Evolutionary conservation across 176 grass and related monocot genomes (phyloP), one percentile per base, ranked within the genome.

Genomic region (Avena eriantha): DNA sequence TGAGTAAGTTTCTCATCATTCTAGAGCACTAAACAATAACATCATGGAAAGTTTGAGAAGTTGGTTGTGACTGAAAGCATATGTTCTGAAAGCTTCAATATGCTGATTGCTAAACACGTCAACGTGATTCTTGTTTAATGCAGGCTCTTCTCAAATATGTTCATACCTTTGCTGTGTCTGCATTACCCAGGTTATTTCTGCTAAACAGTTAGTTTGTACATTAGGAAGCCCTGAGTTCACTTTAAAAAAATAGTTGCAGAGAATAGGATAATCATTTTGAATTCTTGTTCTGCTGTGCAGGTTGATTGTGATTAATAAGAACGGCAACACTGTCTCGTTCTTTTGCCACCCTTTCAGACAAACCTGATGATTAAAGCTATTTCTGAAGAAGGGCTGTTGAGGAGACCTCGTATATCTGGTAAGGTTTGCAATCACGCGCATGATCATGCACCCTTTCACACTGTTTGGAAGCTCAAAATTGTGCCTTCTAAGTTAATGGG

Each of bases 1-100:
- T 88, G 72, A 91, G 89, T 91, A 84, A 81, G 89, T 91, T 18
- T 76, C 21, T 83, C 68, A 57, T 79, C 71, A 73, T 24, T 56
- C 65, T 87, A 53, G 14, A 67, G 17, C 45, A 10, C 24, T 49
- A 67, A 46, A 79, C 23, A 54, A 49, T 33, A 45, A 87, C 23
- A 55, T 54, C 23, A 71, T 72, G 78, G 16, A 61, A 77, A 78
- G 23, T 61, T 39, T 48, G 10, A 34, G 7, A 87, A 83, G 31
- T 66, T 87, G 21, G 15, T 18, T 48, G 19, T 19, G 22, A 68
- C 56, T 83, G 31, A 85, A 66, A 39, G 12, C 74, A 7, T 17
- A 72, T 59, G 54, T 84, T 17, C 15, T 72, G 39, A 14, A 77
- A 86, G 3, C 45, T 90, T 86, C 12, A 18, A 0, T 72, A 22